These are phyloP conservation scores for Ampelomyces quisqualis DNA, from an alignment of 2,329 filamentous ascomycete genomes.

Conservation along the genomic window DNA sequence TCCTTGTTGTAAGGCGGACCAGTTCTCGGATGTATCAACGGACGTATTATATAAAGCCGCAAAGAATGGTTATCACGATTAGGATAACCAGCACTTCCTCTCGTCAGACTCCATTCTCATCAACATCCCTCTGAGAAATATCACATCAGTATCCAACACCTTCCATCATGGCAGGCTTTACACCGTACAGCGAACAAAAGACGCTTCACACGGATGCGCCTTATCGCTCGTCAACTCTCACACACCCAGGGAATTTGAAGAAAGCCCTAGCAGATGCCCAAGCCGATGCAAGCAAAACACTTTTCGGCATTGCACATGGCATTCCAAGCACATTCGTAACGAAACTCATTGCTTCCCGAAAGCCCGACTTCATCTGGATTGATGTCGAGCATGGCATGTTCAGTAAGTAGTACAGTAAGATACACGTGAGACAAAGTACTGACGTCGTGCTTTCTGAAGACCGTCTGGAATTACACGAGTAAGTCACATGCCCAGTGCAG, in stretches of 20 bases:
- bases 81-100: no score
- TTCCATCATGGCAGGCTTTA: slow-evolving; percentile 18
- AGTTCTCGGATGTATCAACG: no score
- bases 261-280: slow-evolving; percentile 25
- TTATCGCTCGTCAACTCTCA: slow-evolving; percentile 25
- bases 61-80: no score
- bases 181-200: slow-evolving; percentile 26
- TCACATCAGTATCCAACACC: background rate
- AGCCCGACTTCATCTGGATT: slow-evolving; percentile 32
- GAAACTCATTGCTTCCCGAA: slow-evolving; percentile 29
- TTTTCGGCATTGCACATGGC: slow-evolving; percentile 30
- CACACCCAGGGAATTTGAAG: slow-evolving; percentile 24
- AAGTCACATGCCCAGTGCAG: slow-evolving; percentile 2
- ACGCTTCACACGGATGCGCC: slow-evolving; percentile 25
- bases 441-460: no score
- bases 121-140: no score
- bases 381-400: slow-evolving; percentile 35
- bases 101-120: no score
- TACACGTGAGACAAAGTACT: no score
- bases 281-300: slow-evolving; percentile 24
- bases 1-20: no score
- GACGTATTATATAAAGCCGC: no score
- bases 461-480: slow-evolving; percentile 28
- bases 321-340: slow-evolving; percentile 30
- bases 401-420: no score